Percentiles rank a stretch among this genome's conserved stretches.
Evolutionary conservation across 306 rosid genomes (phyloP).

Genomic region (Prunus armeniaca): DNA sequence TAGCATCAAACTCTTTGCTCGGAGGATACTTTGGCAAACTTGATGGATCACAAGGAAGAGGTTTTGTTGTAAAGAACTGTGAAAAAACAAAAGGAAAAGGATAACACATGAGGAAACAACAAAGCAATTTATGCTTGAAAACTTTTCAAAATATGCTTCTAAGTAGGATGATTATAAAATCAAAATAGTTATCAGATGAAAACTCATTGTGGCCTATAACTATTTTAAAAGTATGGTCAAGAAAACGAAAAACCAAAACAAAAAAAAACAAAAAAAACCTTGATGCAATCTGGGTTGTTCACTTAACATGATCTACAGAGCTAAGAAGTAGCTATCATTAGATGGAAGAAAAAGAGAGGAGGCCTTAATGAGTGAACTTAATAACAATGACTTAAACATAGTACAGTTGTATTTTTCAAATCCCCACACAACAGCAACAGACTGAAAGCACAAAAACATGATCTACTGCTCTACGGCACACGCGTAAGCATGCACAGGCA

Average conservation of each 20-base stretch:
- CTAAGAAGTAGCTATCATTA: background rate
- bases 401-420: background rate
- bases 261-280: background rate
- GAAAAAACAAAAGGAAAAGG: slow-evolving; percentile 16
- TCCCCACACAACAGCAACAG: background rate
- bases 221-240: background rate
- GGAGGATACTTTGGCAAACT: slow-evolving; percentile 98
- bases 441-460: background rate
- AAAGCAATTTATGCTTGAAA: background rate
- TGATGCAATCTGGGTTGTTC: background rate
- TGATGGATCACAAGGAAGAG: slow-evolving; percentile 95
- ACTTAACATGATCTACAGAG: background rate
- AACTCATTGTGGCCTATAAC: background rate
- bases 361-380: background rate
- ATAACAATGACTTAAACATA: background rate
- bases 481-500: background rate
- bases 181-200: background rate
- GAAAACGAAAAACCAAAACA: background rate
- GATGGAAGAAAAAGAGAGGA: background rate
- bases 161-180: background rate
- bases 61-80: slow-evolving; percentile 83
- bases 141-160: background rate
- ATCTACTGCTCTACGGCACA: background rate
- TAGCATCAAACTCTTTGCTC: slow-evolving; percentile 97
- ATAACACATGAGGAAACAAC: slow-evolving; percentile 6